These are phyloP conservation scores for Pseudovirgaria hyperparasitica DNA, from an alignment of 2,329 filamentous ascomycete species.

Conservation along the genomic window DNA sequence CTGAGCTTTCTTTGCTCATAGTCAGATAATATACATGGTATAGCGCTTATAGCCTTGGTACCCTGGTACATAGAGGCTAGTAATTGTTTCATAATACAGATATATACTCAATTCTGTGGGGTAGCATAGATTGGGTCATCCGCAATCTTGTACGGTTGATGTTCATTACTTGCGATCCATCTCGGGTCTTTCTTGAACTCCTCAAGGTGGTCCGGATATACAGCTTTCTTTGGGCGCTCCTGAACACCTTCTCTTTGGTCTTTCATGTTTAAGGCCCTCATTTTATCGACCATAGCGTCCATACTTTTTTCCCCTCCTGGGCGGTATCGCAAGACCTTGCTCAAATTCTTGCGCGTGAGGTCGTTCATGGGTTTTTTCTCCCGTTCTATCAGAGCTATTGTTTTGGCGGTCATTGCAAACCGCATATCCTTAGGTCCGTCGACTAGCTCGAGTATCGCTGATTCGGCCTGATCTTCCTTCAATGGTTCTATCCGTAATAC, in stretches of 20 bases:
- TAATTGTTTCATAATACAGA: too few relatives aligned
- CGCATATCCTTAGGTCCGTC: conserved; percentile 90
- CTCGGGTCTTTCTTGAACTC: too few relatives aligned
- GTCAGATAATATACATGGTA: too few relatives aligned
- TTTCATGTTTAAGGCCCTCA: too few relatives aligned
- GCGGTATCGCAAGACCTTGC: conserved; percentile 71
- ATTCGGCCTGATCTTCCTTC: conserved; percentile 76
- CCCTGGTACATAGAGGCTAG: too few relatives aligned
- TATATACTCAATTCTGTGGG: too few relatives aligned
- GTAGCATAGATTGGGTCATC: too few relatives aligned
- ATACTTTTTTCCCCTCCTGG: conserved; percentile 53
- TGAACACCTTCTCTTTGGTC: conserved; percentile 14
- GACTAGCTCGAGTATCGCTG: conserved; percentile 86
- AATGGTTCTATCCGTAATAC: conserved; percentile 84
- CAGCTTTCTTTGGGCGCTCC: not conserved
- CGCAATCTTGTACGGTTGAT: too few relatives aligned
- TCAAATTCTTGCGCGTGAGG: conserved; percentile 64
- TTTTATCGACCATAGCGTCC: conserved; percentile 42
- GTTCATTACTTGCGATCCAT: too few relatives aligned
- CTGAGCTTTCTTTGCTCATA: too few relatives aligned
- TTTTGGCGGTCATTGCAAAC: conserved; percentile 84
- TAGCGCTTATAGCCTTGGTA: too few relatives aligned
- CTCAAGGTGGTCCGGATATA: too few relatives aligned
- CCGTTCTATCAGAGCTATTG: conserved; percentile 50
- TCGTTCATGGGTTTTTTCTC: conserved; percentile 48